Percentiles rank a stretch among this genome's conserved stretches.
These are phyloP conservation scores for Debaryomyces fabryi DNA, from an alignment of 1,139 yeast genomes.

Conservation along the genomic window DNA sequence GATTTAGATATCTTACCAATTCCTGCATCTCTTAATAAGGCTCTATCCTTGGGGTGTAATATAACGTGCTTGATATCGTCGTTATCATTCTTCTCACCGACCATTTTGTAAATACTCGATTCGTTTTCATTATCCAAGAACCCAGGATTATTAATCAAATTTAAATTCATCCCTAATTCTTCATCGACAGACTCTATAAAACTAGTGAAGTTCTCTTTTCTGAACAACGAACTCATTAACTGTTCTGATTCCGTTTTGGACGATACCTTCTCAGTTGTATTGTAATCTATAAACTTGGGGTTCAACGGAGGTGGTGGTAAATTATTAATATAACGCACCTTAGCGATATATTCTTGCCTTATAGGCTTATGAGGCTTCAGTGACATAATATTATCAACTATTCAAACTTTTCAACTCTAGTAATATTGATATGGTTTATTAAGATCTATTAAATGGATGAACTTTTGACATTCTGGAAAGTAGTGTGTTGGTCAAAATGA, in stretches of 20 bases:
- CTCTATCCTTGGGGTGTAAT: conserved; percentile 77
- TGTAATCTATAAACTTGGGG: conserved; percentile 74
- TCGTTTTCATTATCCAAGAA: conserved; percentile 67
- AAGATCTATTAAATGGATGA: neutral
- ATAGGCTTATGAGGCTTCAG: conserved; percentile 35
- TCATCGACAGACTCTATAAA: conserved; percentile 71
- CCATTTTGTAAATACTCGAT: conserved; percentile 38
- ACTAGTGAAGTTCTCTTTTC: conserved; percentile 71
- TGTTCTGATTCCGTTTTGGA: conserved; percentile 59
- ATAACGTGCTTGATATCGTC: conserved; percentile 28
- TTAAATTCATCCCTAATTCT: conserved; percentile 76
- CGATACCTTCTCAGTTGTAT: conserved; percentile 41
- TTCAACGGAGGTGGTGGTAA: conserved; percentile 94
- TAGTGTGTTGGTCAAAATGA: neutral
- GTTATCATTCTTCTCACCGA: conserved; percentile 23
- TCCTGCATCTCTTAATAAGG: conserved; percentile 78
- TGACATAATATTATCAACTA: conserved; percentile 2
- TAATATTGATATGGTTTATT: neutral
- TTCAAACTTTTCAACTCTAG: neutral
- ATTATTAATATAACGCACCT: conserved; percentile 80
- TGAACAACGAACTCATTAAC: conserved; percentile 71
- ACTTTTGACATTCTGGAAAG: neutral
- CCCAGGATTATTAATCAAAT: conserved; percentile 68
- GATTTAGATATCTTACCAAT: conserved; percentile 51
- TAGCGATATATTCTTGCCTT: conserved; percentile 88